phyloP scores from a whole-genome alignment of 78 protist species.

The Diacronema lutheri region DNA sequence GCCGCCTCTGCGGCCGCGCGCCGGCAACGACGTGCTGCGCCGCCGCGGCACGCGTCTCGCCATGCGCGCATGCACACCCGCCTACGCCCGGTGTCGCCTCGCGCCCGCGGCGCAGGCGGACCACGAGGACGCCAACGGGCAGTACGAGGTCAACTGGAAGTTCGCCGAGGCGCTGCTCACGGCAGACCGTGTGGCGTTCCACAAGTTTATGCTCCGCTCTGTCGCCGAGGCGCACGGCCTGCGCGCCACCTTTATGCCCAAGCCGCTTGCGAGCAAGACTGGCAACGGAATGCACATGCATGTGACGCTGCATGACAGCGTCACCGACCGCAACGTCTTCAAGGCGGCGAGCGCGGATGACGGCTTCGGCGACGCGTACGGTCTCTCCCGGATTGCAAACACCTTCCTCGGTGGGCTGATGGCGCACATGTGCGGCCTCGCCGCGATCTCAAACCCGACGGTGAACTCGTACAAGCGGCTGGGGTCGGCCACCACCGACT shows the following conservation, averaged over 20 bases:
- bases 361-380: neutral
- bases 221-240: constrained; percentile 4
- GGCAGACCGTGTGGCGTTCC: neutral
- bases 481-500: neutral
- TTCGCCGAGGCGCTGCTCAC: constrained; percentile 24
- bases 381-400: neutral
- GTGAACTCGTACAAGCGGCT: constrained; percentile 17
- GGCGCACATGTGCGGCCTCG: neutral
- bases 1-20: no score
- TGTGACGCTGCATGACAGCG: neutral
- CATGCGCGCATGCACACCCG: no score
- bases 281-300: constrained; percentile 12
- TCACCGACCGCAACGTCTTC: neutral
- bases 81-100: no score
- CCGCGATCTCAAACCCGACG: constrained; percentile 5
- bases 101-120: no score
- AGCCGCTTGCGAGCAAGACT: neutral
- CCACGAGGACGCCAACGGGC: constrained; percentile 25
- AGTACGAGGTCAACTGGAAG: constrained; percentile 33
- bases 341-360: neutral
- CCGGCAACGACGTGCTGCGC: no score
- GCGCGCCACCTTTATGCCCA: constrained; percentile 25
- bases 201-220: neutral
- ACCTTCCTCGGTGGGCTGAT: neutral
- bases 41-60: no score